A percentile compares a stretch with the other conserved stretches of the same genome.
Evolutionary conservation across 1,139 yeast genomes (phyloP).

Genomic region (Debaryomyces udenii): DNA sequence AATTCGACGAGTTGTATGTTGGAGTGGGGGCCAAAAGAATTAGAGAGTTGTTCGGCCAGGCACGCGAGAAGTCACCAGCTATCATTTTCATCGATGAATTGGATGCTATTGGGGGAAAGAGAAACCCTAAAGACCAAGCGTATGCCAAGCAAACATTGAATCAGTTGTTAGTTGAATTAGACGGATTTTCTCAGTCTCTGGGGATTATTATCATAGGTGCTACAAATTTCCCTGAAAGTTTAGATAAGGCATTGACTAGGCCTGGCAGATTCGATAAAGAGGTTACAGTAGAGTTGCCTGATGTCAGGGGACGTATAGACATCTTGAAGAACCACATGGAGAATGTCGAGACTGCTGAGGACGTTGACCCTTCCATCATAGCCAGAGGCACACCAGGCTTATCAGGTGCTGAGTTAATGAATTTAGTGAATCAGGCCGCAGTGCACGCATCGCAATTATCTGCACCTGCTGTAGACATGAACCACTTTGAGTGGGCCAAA

Average conservation of each 20-base stretch:
- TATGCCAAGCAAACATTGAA: slow-evolving; percentile 96
- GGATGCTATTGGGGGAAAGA: slow-evolving; percentile 97
- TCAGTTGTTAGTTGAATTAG: slow-evolving; percentile 92
- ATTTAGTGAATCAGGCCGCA: slow-evolving; percentile 96
- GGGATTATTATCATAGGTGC: slow-evolving; percentile 98
- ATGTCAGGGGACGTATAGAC: slow-evolving; percentile 95
- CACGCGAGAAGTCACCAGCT: slow-evolving; percentile 95
- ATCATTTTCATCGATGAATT: slow-evolving; percentile 95
- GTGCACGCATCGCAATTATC: slow-evolving; percentile 92
- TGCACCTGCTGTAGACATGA: slow-evolving; percentile 88
- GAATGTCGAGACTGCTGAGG: slow-evolving; percentile 81
- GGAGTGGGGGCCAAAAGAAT: slow-evolving; percentile 99
- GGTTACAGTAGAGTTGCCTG: slow-evolving; percentile 94
- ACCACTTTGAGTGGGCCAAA: slow-evolving; percentile 98
- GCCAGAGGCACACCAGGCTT: slow-evolving; percentile 98
- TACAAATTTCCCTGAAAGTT: slow-evolving; percentile 94
- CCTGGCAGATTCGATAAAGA: slow-evolving; percentile 98
- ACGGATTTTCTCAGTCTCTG: slow-evolving; percentile 90
- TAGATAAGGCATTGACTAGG: slow-evolving; percentile 95
- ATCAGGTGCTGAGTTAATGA: slow-evolving; percentile 96
- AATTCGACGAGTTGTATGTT: slow-evolving; percentile 95
- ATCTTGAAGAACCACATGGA: slow-evolving; percentile 91
- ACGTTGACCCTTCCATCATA: slow-evolving; percentile 83
- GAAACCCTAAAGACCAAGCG: slow-evolving; percentile 97
- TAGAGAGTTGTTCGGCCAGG: slow-evolving; percentile 89